A percentile compares a stretch with the other conserved stretches of the same genome.
These are phyloP conservation scores for Thraustochytrium striatum DNA, from an alignment of 352 stramenopile species.

Conservation along the genomic window DNA sequence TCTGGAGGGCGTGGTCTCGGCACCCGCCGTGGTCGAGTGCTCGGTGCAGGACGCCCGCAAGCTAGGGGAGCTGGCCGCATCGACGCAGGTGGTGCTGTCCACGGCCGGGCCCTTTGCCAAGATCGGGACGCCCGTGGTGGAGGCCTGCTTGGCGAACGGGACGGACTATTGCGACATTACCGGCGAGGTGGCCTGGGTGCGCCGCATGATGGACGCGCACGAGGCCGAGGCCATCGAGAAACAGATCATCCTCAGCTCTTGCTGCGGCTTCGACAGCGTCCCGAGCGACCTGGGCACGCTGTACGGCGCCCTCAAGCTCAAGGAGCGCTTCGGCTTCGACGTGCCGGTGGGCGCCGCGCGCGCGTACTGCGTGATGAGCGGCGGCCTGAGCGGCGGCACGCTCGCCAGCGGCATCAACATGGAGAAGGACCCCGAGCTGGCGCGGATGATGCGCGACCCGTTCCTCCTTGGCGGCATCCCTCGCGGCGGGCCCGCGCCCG, in stretches of 20 bases:
- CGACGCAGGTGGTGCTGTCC: conserved; percentile 69
- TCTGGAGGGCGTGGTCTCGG: conserved; percentile 23
- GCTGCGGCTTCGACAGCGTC: conserved; percentile 67
- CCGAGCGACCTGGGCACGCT: conserved; percentile 68
- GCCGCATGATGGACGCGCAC: conserved; percentile 71
- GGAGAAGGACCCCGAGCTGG: conserved; percentile 62
- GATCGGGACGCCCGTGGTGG: conserved; percentile 73
- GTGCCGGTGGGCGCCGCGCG: neutral
- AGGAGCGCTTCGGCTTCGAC: neutral
- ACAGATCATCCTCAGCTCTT: neutral
- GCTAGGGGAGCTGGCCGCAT: conserved; percentile 65
- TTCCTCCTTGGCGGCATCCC: conserved; percentile 56
- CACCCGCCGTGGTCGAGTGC: conserved; percentile 63
- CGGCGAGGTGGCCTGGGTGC: conserved; percentile 76
- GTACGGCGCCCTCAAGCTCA: conserved; percentile 60
- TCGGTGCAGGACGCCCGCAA: conserved; percentile 62
- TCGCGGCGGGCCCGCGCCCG: neutral
- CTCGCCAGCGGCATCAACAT: conserved; percentile 62
- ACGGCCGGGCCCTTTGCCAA: conserved; percentile 77
- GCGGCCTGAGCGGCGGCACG: conserved; percentile 65
- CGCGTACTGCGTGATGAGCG: conserved; percentile 60
- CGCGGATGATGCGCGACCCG: conserved; percentile 59
- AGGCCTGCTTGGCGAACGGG: conserved; percentile 73
- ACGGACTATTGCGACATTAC: conserved; percentile 86
- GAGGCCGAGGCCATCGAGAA: conserved; percentile 30